Evolutionary conservation across 2,329 filamentous ascomycete genomes (phyloP).

Genomic region (Pseudohalonectria lignicola): DNA sequence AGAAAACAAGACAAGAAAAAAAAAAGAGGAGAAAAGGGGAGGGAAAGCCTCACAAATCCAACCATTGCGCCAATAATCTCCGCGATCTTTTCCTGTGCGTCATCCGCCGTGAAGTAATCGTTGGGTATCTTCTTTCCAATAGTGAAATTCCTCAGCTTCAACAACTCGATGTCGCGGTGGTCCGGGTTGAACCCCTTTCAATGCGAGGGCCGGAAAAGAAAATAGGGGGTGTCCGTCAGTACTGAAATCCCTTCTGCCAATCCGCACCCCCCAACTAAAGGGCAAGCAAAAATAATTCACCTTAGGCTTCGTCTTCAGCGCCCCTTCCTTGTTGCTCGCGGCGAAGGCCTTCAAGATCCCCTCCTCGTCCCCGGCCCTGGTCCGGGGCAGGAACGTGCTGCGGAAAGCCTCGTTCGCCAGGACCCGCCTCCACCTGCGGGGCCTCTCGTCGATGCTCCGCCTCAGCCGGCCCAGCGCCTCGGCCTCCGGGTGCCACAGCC

Average conservation of each 20-base stretch:
- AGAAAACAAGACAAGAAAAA: slow-evolving; percentile 1
- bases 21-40: slow-evolving; percentile 6
- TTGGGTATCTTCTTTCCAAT: slow-evolving; percentile 58
- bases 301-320: slow-evolving; percentile 79
- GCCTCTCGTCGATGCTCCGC: slow-evolving; percentile 62
- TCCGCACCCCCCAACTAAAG: no score
- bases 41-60: slow-evolving; percentile 58
- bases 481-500: slow-evolving; percentile 70
- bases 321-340: slow-evolving; percentile 57
- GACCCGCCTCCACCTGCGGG: slow-evolving; percentile 56
- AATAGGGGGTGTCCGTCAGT: slow-evolving; percentile 4
- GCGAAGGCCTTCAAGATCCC: slow-evolving; percentile 60
- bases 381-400: slow-evolving; percentile 50
- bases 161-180: slow-evolving; percentile 68
- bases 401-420: slow-evolving; percentile 52
- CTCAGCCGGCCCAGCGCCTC: slow-evolving; percentile 56
- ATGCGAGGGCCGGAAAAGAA: no score
- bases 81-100: slow-evolving; percentile 54
- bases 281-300: slow-evolving; percentile 32
- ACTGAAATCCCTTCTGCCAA: no score
- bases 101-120: slow-evolving; percentile 46
- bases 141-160: slow-evolving; percentile 73
- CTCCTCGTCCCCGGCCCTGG: slow-evolving; percentile 38
- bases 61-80: slow-evolving; percentile 57
- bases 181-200: slow-evolving; percentile 69